Conservation (phyloP, 2,329 filamentous ascomycete genomes). For the Aspergillus cejpii region DNA sequence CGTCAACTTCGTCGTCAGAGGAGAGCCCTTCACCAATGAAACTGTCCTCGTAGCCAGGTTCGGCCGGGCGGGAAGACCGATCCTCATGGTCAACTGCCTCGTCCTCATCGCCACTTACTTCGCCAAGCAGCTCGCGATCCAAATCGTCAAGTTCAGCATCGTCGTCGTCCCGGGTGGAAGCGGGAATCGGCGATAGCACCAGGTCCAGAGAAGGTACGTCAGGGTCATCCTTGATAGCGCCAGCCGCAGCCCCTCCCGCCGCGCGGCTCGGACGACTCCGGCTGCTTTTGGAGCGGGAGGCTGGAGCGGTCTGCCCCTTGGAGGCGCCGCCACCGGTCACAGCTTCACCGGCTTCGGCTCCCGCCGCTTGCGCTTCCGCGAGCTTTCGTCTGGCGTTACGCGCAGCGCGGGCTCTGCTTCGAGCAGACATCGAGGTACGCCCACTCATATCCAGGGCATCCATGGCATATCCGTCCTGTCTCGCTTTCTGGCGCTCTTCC, state of each 20-base stretch:
- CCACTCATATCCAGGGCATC: slow-evolving; percentile 14
- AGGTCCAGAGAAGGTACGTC: slow-evolving; percentile 23
- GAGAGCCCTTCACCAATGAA: slow-evolving; percentile 23
- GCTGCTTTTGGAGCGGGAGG: slow-evolving; percentile 23
- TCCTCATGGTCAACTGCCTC: slow-evolving; percentile 11
- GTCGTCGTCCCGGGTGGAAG: slow-evolving; percentile 12
- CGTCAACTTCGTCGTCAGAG: slow-evolving; percentile 27
- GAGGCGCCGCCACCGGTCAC: slow-evolving; percentile 12
- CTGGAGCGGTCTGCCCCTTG: slow-evolving; percentile 16
- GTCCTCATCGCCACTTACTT: slow-evolving; percentile 32
- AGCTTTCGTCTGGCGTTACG: slow-evolving; percentile 29
- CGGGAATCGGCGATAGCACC: slow-evolving; percentile 18
- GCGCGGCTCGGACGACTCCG: slow-evolving; percentile 19
- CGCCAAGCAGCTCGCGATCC: slow-evolving; percentile 9
- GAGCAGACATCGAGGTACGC: slow-evolving; percentile 17
- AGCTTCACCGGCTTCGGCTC: slow-evolving; percentile 17
- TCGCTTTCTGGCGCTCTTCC: slow-evolving; percentile 34
- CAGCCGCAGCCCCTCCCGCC: slow-evolving; percentile 10
- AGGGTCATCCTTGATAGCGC: slow-evolving; percentile 12
- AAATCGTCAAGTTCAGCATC: slow-evolving; percentile 22
- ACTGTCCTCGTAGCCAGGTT: slow-evolving; percentile 23
- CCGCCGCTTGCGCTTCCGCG: slow-evolving; percentile 16
- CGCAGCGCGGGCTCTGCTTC: slow-evolving; percentile 20
- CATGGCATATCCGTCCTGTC: slow-evolving; percentile 18
- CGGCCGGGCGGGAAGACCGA: slow-evolving; percentile 18